Evolutionary conservation across 2,329 filamentous ascomycete species (phyloP), one percentile per base, ranked within the genome.

Genomic region (Nemania sp.): DNA sequence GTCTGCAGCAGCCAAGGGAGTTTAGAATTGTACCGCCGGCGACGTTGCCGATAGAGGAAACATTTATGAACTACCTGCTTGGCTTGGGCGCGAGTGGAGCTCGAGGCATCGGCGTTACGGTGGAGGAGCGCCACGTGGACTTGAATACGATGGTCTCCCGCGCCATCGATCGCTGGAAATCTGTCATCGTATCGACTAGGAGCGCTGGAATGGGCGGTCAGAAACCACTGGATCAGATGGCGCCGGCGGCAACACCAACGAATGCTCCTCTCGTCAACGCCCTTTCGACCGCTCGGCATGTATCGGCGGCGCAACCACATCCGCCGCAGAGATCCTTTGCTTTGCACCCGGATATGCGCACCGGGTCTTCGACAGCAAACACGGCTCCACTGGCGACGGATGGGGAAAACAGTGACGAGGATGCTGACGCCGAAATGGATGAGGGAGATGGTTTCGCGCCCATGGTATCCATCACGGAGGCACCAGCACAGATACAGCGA

Each of bases 161-260:
- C n/a, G 81, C 81, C 2, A 86, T 89, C 59, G 81, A 83, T 45
- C 78, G 84, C 32, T 89, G 86, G 86, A 88, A 86, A 73, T 78
- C 75, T 4, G 83, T 88, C 15, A 82, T 88, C 12, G 75, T 79
- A n/a, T 80, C 83, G 5, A 76, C 80, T 2, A 78, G 83, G 42
- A 75, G 74, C 4, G 72, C 74, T 15, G 82, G 83, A 17, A 78
- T 87, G 74, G 74, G 74, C 50, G 76, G 78, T 2, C 85, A 88
- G 65, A 78, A 77, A 46, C 66, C 80, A 2, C 71, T 87, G 12
- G 79, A 81, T 17, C 76, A 77, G 51, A 25, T 68, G 2, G 67
- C 68, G 17, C 65, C 68, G 15, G 67, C 59, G 7, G 48, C 67
- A 35, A 67, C 65, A 21, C 66, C 69, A 9, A 66, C 65, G 5